These are phyloP conservation scores for Terfezia claveryi DNA, from an alignment of 495 filamentous ascomycete species.

Conservation along the genomic window DNA sequence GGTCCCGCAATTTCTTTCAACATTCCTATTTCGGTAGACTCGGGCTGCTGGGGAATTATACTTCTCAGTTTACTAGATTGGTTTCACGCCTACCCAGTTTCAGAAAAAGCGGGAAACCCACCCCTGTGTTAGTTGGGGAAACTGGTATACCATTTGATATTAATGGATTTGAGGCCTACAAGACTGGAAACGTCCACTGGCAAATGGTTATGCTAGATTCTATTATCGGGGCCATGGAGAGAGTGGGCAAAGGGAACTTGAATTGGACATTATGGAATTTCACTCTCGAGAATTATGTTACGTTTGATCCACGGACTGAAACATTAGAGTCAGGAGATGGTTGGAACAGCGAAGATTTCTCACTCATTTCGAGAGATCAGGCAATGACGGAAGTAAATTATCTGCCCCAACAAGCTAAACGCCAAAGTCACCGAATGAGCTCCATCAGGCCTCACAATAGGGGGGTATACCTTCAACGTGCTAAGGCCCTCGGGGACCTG, in stretches of 20 bases:
- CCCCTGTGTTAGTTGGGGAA: slow-evolving; percentile 31
- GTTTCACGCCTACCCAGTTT: slow-evolving; percentile 6
- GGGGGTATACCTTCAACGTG: slow-evolving; percentile 8
- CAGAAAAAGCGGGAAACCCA: slow-evolving; percentile 2
- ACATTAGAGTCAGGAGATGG: slow-evolving; percentile 39
- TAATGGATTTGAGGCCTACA: slow-evolving; percentile 49
- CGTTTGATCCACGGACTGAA: slow-evolving; percentile 1
- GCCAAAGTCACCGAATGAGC: too few species aligned
- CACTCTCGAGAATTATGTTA: slow-evolving; percentile 8
- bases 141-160: slow-evolving; percentile 63
- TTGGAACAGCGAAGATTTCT: slow-evolving; percentile 62
- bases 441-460: slow-evolving; percentile 2
- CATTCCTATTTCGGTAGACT: slow-evolving; percentile 17
- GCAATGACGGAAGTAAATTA: neutral
- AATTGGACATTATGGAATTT: slow-evolving; percentile 19
- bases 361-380: slow-evolving; percentile 30
- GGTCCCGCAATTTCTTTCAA: slow-evolving; percentile 17
- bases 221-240: slow-evolving; percentile 16
- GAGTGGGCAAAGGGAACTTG: slow-evolving; percentile 3
- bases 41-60: slow-evolving; percentile 14
- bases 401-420: neutral
- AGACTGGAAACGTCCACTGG: slow-evolving; percentile 30
- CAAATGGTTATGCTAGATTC: slow-evolving; percentile 14
- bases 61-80: slow-evolving; percentile 15
- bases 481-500: slow-evolving; percentile 9